A percentile compares a stretch with the other conserved stretches of the same genome.
These are phyloP conservation scores for Lepiota subincarnata DNA, from an alignment of 768 basidiomycete species.

Conservation along the genomic window DNA sequence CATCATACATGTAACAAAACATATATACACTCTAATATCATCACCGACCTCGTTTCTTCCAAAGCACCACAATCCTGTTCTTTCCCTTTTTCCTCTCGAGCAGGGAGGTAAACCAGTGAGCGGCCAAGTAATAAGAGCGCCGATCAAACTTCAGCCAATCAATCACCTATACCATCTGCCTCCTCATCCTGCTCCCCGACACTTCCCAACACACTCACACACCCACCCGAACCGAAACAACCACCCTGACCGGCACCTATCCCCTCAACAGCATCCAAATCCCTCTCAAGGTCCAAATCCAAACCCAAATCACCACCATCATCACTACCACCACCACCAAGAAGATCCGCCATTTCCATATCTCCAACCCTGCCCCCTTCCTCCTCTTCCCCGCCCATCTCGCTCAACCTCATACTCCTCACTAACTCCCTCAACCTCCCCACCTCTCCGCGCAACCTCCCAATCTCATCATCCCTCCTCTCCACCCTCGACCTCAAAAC, in stretches of 20 bases:
- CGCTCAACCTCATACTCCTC: conserved; percentile 25
- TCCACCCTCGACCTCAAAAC: conserved; percentile 73
- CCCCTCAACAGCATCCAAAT: conserved; percentile 55
- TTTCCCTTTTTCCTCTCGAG: background rate
- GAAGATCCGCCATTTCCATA: conserved; percentile 27
- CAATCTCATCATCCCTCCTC: conserved; percentile 77
- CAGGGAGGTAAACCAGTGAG: background rate
- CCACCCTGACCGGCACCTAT: conserved; percentile 16
- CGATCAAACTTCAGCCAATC: background rate
- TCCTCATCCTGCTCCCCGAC: conserved; percentile 11
- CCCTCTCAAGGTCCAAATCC: conserved; percentile 50
- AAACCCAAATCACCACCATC: conserved; percentile 34
- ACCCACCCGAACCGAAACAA: background rate
- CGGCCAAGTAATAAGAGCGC: background rate
- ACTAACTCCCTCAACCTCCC: conserved; percentile 44
- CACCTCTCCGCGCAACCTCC: conserved; percentile 62
- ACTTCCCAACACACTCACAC: conserved; percentile 1
- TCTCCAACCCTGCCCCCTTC: conserved; percentile 26
- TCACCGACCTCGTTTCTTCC: too few relatives aligned
- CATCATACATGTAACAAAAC: too few relatives aligned
- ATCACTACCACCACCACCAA: too few relatives aligned
- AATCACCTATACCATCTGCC: conserved; percentile 2
- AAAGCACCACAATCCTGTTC: too few relatives aligned
- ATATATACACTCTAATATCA: conserved; percentile 4
- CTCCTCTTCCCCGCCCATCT: conserved; percentile 19